A percentile compares a stretch with the other conserved stretches of the same genome.
These are phyloP conservation scores for Coelastrella sp. DNA, from an alignment of 139 green algal genomes.

Conservation along the genomic window DNA sequence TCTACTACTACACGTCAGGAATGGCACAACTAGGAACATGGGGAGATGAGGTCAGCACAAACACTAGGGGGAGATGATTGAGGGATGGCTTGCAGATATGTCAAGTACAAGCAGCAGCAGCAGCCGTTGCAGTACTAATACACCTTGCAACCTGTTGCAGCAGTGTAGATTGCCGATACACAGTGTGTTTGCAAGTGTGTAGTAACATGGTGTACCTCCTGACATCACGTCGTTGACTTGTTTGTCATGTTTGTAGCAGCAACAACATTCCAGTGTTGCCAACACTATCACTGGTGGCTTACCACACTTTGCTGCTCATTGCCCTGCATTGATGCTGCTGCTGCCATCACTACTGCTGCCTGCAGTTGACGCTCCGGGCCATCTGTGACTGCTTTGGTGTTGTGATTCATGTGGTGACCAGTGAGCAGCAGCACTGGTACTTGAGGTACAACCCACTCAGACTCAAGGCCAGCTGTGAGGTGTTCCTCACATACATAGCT, in stretches of 20 bases:
- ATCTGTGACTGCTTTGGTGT: constrained; percentile 60
- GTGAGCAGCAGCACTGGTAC: constrained; percentile 45
- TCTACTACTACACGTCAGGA: constrained; percentile 44
- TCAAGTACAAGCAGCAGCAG: no score
- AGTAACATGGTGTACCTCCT: no score
- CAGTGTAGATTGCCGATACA: no score
- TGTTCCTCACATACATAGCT: constrained; percentile 58
- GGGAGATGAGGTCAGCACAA: constrained; percentile 55
- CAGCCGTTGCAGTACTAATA: no score
- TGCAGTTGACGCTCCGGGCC: constrained; percentile 53
- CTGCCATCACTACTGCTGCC: background rate
- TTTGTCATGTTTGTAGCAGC: no score
- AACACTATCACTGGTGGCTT: no score
- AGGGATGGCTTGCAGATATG: background rate
- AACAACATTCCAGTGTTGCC: no score
- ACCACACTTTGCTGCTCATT: background rate
- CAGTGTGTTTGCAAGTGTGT: no score
- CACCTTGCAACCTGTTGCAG: no score
- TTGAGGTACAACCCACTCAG: constrained; percentile 51
- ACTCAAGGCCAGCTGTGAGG: constrained; percentile 36
- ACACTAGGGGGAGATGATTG: background rate
- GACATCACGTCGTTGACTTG: no score
- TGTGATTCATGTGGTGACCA: constrained; percentile 50
- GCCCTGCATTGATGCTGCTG: background rate
- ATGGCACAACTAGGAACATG: constrained; percentile 50